Base-by-base conservation (phyloP, 2,329 filamentous ascomycete genomes). In the Sarocladium strictum region DNA sequence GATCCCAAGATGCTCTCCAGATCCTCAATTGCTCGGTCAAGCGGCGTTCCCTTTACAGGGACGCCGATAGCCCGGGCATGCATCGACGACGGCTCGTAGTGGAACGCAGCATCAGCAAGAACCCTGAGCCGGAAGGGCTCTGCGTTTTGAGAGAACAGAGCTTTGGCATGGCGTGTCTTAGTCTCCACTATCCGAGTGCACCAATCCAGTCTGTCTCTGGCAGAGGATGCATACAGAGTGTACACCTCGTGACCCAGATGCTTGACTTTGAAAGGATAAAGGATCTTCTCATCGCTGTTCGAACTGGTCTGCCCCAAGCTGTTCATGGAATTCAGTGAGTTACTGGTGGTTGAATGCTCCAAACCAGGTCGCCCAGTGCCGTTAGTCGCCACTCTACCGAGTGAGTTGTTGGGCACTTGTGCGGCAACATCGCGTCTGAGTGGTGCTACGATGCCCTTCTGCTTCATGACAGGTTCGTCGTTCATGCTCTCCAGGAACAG, bases 201-300 rank as follows among this genome's bases (percentile, higher is more conserved):
- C 95, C 95, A 99, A 50, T 96, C 90, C 58, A 84, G 78, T 55
- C 94, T 82, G 62, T 85, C 87, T 58, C 86, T 80, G 2, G 86
- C 81, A 1, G 84, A 87, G 5, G 86, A 82, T 0, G 93, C 92
- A 67, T 95, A 97, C 1, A 99, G 76, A 0, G 89, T 96, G 68
- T 97, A 97, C 0, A 90, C 86, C 61, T 96, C 92, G 49, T 96
- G 89, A 12, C 95, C 94, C 19, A 99, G 80, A 72, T 99, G 94
- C 73, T 97, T 97, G 67, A 99, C 84, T 60, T 86, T 86, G 82
- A 99, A 99, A 0, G 95, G 94, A 67, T 92, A 99, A 62, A 99
- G 72, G 45, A 94, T 88, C 67, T 86, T 90, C 60, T 96, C 89
- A 47, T 79, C 82, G 38, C 94, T 88, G 58, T 83, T 87, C 26